Conservation (phyloP, 768 basidiomycete species). For the Brasilioporus rufonigricans region DNA sequence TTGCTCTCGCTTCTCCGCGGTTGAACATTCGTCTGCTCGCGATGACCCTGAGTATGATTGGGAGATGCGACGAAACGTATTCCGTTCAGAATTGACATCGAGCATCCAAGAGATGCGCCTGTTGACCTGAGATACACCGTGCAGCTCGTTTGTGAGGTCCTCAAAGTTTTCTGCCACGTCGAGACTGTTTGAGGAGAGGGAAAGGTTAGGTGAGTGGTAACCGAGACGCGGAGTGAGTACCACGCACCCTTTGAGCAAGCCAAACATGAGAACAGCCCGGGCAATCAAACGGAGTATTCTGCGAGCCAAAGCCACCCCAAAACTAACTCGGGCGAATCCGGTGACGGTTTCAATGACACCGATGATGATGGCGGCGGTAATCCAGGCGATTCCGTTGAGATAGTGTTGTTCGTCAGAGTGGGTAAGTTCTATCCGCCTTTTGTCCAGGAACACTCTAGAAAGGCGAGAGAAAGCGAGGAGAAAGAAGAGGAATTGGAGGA, state of each 20-base stretch:
- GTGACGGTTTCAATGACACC: constrained; percentile 63
- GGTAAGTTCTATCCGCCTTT: constrained; percentile 49
- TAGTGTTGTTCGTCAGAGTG: constrained; percentile 45
- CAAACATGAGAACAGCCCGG: constrained; percentile 56
- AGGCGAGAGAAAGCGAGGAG: constrained; percentile 59
- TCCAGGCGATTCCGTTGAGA: constrained; percentile 64
- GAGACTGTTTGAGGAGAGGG: constrained; percentile 35
- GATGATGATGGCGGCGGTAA: constrained; percentile 56
- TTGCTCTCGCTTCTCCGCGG: constrained; percentile 22
- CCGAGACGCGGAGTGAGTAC: not conserved
- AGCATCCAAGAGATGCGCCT: constrained; percentile 40
- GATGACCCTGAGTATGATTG: constrained; percentile 33
- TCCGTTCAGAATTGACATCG: constrained; percentile 53
- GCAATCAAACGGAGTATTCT: constrained; percentile 56
- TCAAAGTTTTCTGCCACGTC: constrained; percentile 55
- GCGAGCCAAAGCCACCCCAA: constrained; percentile 52
- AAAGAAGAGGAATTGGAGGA: constrained; percentile 59
- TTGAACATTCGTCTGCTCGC: constrained; percentile 2
- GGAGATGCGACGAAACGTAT: constrained; percentile 54
- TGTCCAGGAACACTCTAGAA: constrained; percentile 45
- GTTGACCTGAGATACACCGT: constrained; percentile 15
- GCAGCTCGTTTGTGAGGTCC: constrained; percentile 41
- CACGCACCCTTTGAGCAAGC: constrained; percentile 65
- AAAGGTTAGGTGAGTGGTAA: not conserved
- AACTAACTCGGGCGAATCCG: constrained; percentile 57